phyloP scores from a whole-genome alignment of 352 stramenopile genomes.

The Globisporangium splendens region DNA sequence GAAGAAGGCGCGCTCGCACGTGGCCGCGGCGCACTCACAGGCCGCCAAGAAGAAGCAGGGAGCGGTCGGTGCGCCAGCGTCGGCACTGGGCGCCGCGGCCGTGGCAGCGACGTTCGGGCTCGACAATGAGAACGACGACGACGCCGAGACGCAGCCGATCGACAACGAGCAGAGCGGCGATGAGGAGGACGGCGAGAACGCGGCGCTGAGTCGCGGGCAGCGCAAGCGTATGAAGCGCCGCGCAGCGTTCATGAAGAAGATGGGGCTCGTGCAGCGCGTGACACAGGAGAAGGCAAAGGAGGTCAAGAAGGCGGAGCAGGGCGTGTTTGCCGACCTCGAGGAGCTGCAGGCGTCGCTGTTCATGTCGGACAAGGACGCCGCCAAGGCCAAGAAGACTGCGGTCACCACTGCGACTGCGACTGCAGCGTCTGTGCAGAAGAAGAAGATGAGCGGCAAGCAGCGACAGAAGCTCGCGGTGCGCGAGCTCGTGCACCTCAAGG shows the following conservation, averaged over 20 bases:
- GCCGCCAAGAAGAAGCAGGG: constrained; percentile 24
- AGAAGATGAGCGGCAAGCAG: constrained; percentile 75
- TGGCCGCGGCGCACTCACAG: constrained; percentile 42
- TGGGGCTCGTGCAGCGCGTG: constrained; percentile 76
- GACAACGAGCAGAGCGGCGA: constrained; percentile 35
- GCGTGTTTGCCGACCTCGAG: constrained; percentile 67
- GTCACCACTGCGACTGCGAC: neutral
- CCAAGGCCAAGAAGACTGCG: constrained; percentile 20
- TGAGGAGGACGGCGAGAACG: constrained; percentile 22
- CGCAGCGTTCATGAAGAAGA: constrained; percentile 81
- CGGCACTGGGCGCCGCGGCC: constrained; percentile 41
- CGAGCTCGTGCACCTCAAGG: constrained; percentile 80
- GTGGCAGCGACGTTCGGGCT: constrained; percentile 61
- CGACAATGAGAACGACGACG: constrained; percentile 29
- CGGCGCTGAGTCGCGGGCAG: constrained; percentile 70
- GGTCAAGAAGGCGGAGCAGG: constrained; percentile 42
- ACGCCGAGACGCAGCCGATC: constrained; percentile 19
- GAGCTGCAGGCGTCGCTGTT: constrained; percentile 74
- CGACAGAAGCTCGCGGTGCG: constrained; percentile 81
- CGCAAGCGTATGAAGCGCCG: constrained; percentile 83
- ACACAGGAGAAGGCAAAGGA: constrained; percentile 44
- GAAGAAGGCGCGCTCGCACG: constrained; percentile 58
- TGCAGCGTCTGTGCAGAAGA: constrained; percentile 23
- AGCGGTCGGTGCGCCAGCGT: constrained; percentile 5
- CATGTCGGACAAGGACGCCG: constrained; percentile 39